Base-by-base conservation (phyloP, 768 basidiomycete genomes). In the Hericium coralloides region DNA sequence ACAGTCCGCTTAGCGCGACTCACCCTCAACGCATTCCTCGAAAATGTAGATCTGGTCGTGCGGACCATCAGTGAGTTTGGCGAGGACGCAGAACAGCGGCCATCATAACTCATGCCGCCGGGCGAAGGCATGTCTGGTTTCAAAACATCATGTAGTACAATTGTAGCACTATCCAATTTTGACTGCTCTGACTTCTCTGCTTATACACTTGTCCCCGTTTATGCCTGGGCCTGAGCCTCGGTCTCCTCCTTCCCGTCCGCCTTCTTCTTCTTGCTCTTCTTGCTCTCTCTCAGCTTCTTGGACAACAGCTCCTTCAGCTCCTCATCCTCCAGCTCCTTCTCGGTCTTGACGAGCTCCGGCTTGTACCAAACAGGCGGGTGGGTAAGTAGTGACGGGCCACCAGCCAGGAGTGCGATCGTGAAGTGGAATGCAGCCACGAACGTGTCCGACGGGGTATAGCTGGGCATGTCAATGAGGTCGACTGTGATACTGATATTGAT, bases 361-460 rank as follows among this genome's bases (percentile, higher is more conserved):
- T 92, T 90, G 77, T 94, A 98, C 95, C 93, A 98, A 31, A 84
- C 66, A 12, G 97, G 92, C 10, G 90, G 84, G 59, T 89, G 87
- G 12, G 92, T 92, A 71, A 99, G 81, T 61, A 98, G 74, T 26
- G 85, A 71, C 23, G 93, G 95, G 26, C 97, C 97, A 53, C 82
- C 88, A 49, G 95, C 87, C 38, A 90, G 84, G 20, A 99, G 82
- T 38, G 92, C 93, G 66, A 99, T 85, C 47, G 95, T 99, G 76
- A 97, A 94, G 78, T 98, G 95, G 82, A 95, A 97, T 9, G 87
- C 90, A 55, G 95, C 95, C 48, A 98, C 92, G 57, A 88, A 84
- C 17, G 92, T 92, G 63, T 81, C 86, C 25, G 83, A 60, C 43
- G 89, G 87, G 5, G 94, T 93, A 72, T 87, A 90, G 56, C 89